These are phyloP conservation scores for Globisporangium echinulatum DNA, from an alignment of 352 stramenopile species.

Conservation along the genomic window DNA sequence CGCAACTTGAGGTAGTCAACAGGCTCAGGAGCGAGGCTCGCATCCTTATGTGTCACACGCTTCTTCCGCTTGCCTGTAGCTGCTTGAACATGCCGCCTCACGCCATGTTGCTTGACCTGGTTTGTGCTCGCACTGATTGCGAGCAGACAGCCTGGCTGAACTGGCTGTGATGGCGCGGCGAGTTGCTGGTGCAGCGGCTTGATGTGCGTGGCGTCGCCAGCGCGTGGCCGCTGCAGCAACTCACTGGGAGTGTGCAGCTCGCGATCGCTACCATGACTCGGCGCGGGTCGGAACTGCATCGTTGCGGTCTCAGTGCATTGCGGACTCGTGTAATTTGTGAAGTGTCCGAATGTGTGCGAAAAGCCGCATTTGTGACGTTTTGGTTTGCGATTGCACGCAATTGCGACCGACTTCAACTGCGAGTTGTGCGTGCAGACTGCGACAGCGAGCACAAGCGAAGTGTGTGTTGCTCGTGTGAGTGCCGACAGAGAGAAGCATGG, in stretches of 20 bases:
- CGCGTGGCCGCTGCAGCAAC: not conserved
- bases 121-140: conserved; percentile 1
- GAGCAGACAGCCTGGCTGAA: conserved; percentile 5
- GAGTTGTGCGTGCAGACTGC: not conserved
- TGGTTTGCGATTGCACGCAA: not conserved
- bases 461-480: too few species aligned
- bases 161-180: not conserved
- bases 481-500: not conserved
- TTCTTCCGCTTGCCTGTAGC: not conserved
- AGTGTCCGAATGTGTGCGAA: not conserved
- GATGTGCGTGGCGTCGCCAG: not conserved
- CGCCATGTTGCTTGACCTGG: conserved; percentile 1
- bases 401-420: not conserved
- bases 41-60: not conserved
- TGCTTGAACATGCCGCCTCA: not conserved
- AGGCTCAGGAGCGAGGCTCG: conserved; percentile 21
- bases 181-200: conserved; percentile 5
- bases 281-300: conserved; percentile 11
- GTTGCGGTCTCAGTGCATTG: not conserved
- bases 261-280: not conserved
- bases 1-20: conserved; percentile 65
- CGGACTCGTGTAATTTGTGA: not conserved
- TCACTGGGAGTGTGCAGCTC: not conserved
- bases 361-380: not conserved
- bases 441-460: too few species aligned